Evolutionary conservation across 2,329 filamentous ascomycete genomes (phyloP).

Genomic region (Fusarium sp.): DNA sequence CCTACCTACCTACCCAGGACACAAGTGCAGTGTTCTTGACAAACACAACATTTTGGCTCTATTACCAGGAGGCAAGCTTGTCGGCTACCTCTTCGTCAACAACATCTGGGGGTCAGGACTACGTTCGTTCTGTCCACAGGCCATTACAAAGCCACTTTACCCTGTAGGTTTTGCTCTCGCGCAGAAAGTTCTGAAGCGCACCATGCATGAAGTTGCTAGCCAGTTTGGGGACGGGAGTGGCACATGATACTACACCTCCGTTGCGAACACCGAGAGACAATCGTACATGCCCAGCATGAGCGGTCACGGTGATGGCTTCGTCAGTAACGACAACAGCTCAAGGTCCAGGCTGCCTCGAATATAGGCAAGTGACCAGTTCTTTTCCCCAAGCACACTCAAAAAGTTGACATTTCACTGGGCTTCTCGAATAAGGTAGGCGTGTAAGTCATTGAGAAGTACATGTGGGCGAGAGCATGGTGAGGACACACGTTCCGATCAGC

Average conservation of each 20-base stretch:
- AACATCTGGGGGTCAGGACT: slow-evolving; percentile 32
- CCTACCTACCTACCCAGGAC: background rate
- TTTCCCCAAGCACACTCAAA: slow-evolving; percentile 4
- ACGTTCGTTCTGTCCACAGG: slow-evolving; percentile 31
- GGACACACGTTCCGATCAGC: background rate
- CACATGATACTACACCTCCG: slow-evolving; percentile 32
- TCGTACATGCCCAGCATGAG: too few relatives aligned
- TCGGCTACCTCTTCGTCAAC: slow-evolving; percentile 16
- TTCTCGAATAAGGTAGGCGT: slow-evolving; percentile 8
- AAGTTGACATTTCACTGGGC: slow-evolving; percentile 13
- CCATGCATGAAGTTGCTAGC: background rate
- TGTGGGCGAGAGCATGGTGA: slow-evolving; percentile 10
- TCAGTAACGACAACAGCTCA: slow-evolving; percentile 30
- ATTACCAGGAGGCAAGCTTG: slow-evolving; percentile 38
- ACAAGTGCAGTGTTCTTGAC: slow-evolving; percentile 35
- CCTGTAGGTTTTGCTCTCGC: slow-evolving; percentile 36
- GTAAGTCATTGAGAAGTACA: slow-evolving; percentile 26
- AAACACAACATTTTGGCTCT: slow-evolving; percentile 46
- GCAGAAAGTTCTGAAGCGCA: slow-evolving; percentile 37
- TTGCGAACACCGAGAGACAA: slow-evolving; percentile 28
- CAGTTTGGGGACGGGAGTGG: slow-evolving; percentile 1
- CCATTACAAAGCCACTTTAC: slow-evolving; percentile 35
- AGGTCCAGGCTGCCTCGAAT: too few relatives aligned
- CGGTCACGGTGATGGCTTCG: slow-evolving; percentile 11
- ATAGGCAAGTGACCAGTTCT: slow-evolving; percentile 7